phyloP scores from a whole-genome alignment of 2,329 filamentous ascomycete genomes.

The Fusarium lateritium region DNA sequence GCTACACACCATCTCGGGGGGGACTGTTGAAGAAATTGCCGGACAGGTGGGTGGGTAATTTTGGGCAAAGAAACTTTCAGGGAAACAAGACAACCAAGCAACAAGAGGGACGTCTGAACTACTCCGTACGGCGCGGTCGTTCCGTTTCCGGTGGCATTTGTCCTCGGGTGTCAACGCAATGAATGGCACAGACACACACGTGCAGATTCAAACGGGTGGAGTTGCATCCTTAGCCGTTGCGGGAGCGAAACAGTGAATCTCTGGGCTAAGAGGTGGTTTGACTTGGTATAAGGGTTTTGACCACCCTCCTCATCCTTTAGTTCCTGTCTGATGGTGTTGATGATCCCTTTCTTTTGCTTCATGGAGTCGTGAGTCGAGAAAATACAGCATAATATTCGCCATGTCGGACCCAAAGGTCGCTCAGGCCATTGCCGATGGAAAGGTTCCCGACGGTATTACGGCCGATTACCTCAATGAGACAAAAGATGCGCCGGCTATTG shows the following conservation, averaged over 20 bases:
- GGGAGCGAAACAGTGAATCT: background rate
- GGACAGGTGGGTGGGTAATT: conserved; percentile 21
- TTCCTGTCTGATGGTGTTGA: background rate
- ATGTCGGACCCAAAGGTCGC: conserved; percentile 49
- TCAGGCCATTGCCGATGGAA: conserved; percentile 55
- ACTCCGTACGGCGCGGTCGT: background rate
- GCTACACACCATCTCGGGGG: conserved; percentile 7
- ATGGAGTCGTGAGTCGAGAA: conserved; percentile 20
- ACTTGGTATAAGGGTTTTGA: conserved; percentile 33
- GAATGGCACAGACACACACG: background rate
- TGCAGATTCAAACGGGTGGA: background rate
- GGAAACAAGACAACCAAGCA: background rate
- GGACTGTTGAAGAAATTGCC: background rate
- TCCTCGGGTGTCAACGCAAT: background rate
- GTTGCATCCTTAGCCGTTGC: background rate
- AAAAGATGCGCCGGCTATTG: conserved; percentile 56
- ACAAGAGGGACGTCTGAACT: background rate
- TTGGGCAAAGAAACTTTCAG: conserved; percentile 10
- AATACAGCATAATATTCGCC: conserved; percentile 3
- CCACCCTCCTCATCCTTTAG: background rate
- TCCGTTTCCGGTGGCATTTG: conserved; percentile 5
- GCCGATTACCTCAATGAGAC: conserved; percentile 55
- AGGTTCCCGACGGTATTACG: conserved; percentile 54
- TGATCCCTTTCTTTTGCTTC: background rate
- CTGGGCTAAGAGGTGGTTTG: background rate